Evolutionary conservation across 2,329 filamentous ascomycete species (phyloP), one percentile per base, ranked within the genome.

Genomic region (Trichophyton schoenleinii): DNA sequence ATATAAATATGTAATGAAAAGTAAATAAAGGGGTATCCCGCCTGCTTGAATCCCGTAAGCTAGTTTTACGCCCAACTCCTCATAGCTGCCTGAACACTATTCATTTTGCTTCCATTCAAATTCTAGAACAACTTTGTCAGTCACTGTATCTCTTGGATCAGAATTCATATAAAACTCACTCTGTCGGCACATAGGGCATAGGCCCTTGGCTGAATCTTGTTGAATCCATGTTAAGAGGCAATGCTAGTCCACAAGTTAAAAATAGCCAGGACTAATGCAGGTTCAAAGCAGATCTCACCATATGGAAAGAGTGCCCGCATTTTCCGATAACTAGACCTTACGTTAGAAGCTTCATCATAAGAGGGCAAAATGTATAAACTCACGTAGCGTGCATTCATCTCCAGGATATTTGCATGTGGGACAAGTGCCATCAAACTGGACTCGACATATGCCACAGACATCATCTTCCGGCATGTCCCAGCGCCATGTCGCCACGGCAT

Each of bases 381-480:
- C 78, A 96, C 92, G 81, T 63, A 99, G 80, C 63, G 88, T 88
- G 76, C 94, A 99, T 72, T 96, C 91, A 70, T 99, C 94, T 62
- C 94, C 94, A 13, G 94, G 94, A 71, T 91, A 97, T 80, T 95
- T 96, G 85, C 94, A 99, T 61, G 91, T 95, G 55, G 94, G 91
- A 78, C 94, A 99, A 28, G 94, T 97, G 63, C 91, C 92, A 73
- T 99, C 94, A 72, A 97, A 99, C 70, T 96, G 89, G 64, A 95
- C 91, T 72, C 95, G 92, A 76, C 94, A 99, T 77, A 99, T 99
- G 69, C 94, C 94, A 69, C 94, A 99, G 65, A 97, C 91, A 72
- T 99, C 92, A 77, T 96, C 92, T 69, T 96, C 91, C 25, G 92
- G 91, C 70, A 97, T 89, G 73, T 97, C 89, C 94, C 94, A 99